Evolutionary conservation across 345 rosid genomes (phyloP).

Genomic region (Pelargonium nanum): DNA sequence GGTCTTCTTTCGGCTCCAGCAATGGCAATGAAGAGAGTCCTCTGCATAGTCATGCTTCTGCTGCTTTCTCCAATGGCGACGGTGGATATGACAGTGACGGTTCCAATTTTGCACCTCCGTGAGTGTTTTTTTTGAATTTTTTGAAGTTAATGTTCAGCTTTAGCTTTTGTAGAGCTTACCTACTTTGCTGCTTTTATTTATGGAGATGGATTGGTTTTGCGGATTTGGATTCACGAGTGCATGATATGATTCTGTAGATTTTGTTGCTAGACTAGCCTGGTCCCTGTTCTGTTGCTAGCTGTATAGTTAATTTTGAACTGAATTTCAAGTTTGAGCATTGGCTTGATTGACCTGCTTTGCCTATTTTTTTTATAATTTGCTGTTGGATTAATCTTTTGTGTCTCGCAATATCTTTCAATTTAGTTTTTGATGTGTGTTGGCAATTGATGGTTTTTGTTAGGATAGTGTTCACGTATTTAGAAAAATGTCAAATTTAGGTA

Average conservation of each 20-base stretch:
- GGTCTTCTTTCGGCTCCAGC: conserved; percentile 44
- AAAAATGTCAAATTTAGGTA: too few relatives aligned
- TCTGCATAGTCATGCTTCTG: conserved; percentile 19
- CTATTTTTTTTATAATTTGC: background rate
- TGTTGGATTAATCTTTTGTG: background rate
- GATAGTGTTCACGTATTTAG: too few relatives aligned
- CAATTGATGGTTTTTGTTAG: too few relatives aligned
- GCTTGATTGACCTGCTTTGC: background rate
- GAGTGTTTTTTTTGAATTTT: conserved; percentile 12
- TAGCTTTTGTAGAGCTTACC: too few relatives aligned
- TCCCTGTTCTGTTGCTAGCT: too few relatives aligned
- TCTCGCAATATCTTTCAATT: background rate
- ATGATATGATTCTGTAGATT: background rate
- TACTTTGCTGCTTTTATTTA: too few relatives aligned
- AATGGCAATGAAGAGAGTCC: conserved; percentile 35
- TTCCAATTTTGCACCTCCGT: conserved; percentile 53
- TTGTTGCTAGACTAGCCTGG: background rate
- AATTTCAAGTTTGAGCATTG: background rate
- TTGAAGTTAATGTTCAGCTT: background rate
- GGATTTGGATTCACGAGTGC: background rate
- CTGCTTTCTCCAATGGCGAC: conserved; percentile 44
- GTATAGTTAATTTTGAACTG: background rate
- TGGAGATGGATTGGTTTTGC: too few relatives aligned
- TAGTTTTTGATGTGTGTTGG: background rate
- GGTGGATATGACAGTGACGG: conserved; percentile 70